A percentile compares a stretch with the other conserved stretches of the same genome.
phyloP scores from a whole-genome alignment of 1,284 basidiomycete genomes.

The Heterobasidion occidentale region DNA sequence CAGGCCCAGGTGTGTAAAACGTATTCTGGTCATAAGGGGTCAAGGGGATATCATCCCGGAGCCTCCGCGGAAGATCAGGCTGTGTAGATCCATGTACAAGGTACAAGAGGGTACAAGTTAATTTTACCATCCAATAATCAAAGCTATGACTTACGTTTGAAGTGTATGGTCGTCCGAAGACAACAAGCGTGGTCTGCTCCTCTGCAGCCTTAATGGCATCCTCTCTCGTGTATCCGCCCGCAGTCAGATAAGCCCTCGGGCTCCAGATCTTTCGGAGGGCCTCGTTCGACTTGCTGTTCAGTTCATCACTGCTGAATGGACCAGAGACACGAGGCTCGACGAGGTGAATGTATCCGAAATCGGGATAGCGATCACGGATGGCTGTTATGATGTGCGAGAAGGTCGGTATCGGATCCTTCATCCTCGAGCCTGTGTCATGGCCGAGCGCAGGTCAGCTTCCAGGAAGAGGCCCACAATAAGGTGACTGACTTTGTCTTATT shows the following conservation, averaged over 20 bases:
- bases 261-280: slow-evolving; percentile 25
- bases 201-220: slow-evolving; percentile 18
- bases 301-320: slow-evolving; percentile 4
- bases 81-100: not conserved
- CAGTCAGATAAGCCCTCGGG: slow-evolving; percentile 21
- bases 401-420: not conserved
- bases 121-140: not conserved
- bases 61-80: not conserved
- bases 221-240: slow-evolving; percentile 27
- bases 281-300: slow-evolving; percentile 18
- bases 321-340: slow-evolving; percentile 25
- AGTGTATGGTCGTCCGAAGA: slow-evolving; percentile 43
- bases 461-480: not conserved
- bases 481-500: not conserved
- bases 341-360: slow-evolving; percentile 34
- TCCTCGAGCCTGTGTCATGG: not conserved
- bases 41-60: not conserved
- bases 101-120: no score
- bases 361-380: not conserved
- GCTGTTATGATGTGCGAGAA: not conserved
- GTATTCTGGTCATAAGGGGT: not conserved
- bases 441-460: no score
- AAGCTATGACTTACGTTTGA: slow-evolving; percentile 25
- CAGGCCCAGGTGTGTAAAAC: not conserved
- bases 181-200: slow-evolving; percentile 28